Base-by-base conservation (phyloP, 805 yeast species). In the Yamadazyma tumulicola region DNA sequence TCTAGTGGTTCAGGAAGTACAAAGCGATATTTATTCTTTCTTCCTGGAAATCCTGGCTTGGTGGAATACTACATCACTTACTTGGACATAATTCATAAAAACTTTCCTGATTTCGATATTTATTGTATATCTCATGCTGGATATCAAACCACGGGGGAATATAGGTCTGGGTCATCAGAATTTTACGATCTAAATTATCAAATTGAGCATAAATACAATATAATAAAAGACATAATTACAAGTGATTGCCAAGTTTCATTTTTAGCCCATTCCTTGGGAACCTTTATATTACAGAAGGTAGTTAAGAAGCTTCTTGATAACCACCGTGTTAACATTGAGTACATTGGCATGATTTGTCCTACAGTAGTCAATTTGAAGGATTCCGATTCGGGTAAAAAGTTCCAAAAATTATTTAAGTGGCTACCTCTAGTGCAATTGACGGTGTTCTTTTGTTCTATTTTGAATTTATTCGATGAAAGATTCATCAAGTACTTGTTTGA, bases 1-100 rank as follows among this genome's bases (percentile, higher is more conserved):
- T 29, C 31, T 10, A 23, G 19, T 12, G 27, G 27, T 16, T 8
- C 14, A 13, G 22, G 37, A 14, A 25, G 38, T 37, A 9, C 72
- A 67, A 8, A 16, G 13, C 36, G 31, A 13, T 5, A 24, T 8
- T 16, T 39, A 6, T 45, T 83, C 19, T 67, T 82, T 43, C 66
- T 84, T 5, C 91, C 93, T 0, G 93, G 93, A 0, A 84, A 84
- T 45, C 93, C 93, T 0, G 93, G 91, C 0, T 55, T 84, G 18
- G 67, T 78, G 26, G 79, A 77, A 41, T 84, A 73, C 55, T 84
- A 84, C 53, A 63, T 63, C 13, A 73, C 74, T 3, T 81, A 77
- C 47, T 52, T 83, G 19, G 54, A 59, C 9, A 46, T 54, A 16
- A 43, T 79, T 35, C 74, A 73, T 36, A 48, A 51, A 16, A 46